A percentile compares a stretch with the other conserved stretches of the same genome.
Conservation (phyloP, 371 early-diverging fungal genomes). For the Blakeslea trispora region DNA sequence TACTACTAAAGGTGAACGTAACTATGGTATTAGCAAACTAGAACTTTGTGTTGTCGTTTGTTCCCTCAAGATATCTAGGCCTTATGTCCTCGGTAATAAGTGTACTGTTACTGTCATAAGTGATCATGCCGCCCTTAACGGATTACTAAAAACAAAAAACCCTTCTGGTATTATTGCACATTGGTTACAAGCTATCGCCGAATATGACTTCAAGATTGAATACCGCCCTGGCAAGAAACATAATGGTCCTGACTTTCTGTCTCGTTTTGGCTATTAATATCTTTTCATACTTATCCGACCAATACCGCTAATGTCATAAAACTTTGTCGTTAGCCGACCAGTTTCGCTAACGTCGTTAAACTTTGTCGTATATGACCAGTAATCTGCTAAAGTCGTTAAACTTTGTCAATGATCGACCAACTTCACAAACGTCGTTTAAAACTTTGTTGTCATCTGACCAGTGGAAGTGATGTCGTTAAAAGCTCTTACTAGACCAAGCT, state of each 20-base stretch:
- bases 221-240: constrained; percentile 2
- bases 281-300: not conserved
- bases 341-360: no score
- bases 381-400: no score
- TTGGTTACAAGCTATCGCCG: not conserved
- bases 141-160: not conserved
- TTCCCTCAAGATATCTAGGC: not conserved
- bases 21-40: constrained; percentile 1
- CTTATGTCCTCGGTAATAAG: not conserved
- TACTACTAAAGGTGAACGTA: not conserved
- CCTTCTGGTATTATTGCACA: not conserved
- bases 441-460: no score
- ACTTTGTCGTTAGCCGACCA: no score
- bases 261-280: constrained; percentile 1
- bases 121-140: constrained; percentile 2
- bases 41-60: constrained; percentile 2
- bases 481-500: no score
- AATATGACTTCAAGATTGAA: constrained; percentile 1
- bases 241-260: constrained; percentile 1
- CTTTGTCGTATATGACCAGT: no score
- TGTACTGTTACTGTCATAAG: not conserved
- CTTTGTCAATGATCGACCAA: no score
- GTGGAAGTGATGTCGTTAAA: no score
- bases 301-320: not conserved
- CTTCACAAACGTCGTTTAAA: no score